Evolutionary conservation across 2,329 filamentous ascomycete genomes (phyloP).

Genomic region (Curvularia verruculosa): DNA sequence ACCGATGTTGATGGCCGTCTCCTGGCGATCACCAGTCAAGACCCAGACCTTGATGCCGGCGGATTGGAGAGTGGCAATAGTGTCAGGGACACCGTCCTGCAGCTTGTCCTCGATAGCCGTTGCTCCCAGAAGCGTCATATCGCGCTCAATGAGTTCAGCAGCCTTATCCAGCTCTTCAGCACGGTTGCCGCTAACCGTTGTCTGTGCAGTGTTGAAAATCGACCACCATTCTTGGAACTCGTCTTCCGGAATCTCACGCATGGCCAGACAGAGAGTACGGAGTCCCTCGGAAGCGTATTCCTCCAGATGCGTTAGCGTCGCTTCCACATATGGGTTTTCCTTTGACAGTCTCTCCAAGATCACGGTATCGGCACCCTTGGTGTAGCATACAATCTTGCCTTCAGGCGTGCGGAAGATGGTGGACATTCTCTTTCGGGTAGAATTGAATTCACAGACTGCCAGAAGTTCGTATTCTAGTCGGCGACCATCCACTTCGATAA

Average conservation of each 20-base stretch:
- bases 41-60: conserved; percentile 99
- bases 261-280: conserved; percentile 89
- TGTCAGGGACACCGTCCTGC: conserved; percentile 97
- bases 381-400: conserved; percentile 91
- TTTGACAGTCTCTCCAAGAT: conserved; percentile 88
- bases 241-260: conserved; percentile 88
- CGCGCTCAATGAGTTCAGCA: conserved; percentile 90
- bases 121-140: conserved; percentile 88
- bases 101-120: conserved; percentile 97
- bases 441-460: conserved; percentile 99
- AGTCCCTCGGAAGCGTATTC: conserved; percentile 97
- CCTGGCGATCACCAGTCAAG: conserved; percentile 93
- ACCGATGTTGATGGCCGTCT: conserved; percentile 99
- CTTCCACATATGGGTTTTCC: conserved; percentile 81
- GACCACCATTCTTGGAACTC: conserved; percentile 88
- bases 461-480: conserved; percentile 86
- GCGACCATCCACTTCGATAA: conserved; percentile 74
- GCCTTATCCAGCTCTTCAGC: conserved; percentile 97
- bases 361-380: conserved; percentile 96
- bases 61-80: conserved; percentile 94
- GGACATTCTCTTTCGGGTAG: conserved; percentile 95
- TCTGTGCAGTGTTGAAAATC: conserved; percentile 85
- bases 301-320: conserved; percentile 93
- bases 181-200: conserved; percentile 89
- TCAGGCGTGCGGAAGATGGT: conserved; percentile 96